Conservation (phyloP, 371 early-diverging fungal species). For the Syncephalastrum racemosum region DNA sequence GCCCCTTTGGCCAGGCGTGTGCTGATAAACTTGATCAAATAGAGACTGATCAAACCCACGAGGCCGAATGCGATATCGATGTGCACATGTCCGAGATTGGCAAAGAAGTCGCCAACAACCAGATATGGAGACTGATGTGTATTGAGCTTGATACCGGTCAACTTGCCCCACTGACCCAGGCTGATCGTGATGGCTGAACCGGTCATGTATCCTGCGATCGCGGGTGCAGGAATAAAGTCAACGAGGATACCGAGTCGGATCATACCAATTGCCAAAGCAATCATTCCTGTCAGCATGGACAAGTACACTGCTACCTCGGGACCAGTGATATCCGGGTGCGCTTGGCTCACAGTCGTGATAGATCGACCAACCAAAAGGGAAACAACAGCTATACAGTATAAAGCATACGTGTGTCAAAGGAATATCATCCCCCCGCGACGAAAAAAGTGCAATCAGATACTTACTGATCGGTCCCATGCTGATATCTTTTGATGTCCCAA, state of each 20-base stretch:
- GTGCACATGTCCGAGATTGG: conserved; percentile 30
- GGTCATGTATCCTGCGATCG: conserved; percentile 73
- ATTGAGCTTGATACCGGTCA: conserved; percentile 49
- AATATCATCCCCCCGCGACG: not conserved
- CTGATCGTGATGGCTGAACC: conserved; percentile 76
- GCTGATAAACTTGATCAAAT: conserved; percentile 30
- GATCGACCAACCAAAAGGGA: conserved; percentile 73
- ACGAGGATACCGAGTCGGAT: conserved; percentile 78
- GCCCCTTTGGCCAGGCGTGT: conserved; percentile 20
- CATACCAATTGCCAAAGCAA: conserved; percentile 64
- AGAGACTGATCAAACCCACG: conserved; percentile 38
- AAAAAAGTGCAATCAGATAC: conserved; percentile 1
- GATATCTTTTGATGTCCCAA: conserved; percentile 84
- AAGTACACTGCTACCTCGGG: conserved; percentile 53
- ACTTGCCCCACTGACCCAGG: conserved; percentile 73
- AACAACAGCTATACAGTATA: conserved; percentile 63
- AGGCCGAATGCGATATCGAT: conserved; percentile 54
- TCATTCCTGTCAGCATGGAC: conserved; percentile 57
- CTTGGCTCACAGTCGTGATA: conserved; percentile 35
- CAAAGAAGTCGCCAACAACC: conserved; percentile 49
- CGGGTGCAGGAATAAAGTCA: conserved; percentile 81
- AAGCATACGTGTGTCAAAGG: not conserved
- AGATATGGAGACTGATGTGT: conserved; percentile 56
- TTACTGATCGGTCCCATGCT: conserved; percentile 78
- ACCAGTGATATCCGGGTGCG: conserved; percentile 25